phyloP scores from a whole-genome alignment of 1,139 yeast species.

The Magnusiomyces tetraspermus region DNA sequence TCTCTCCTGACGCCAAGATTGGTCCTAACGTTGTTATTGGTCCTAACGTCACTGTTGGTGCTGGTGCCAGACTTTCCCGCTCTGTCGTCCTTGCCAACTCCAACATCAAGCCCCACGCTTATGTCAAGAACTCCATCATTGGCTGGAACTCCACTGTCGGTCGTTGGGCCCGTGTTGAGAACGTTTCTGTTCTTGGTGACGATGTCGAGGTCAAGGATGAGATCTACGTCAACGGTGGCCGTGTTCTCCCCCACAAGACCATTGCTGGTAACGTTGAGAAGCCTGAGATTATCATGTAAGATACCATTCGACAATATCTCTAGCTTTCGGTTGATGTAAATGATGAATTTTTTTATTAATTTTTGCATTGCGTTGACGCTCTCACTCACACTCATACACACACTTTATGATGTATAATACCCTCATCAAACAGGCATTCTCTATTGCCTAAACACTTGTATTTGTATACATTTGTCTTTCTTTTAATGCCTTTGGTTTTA shows the following conservation, averaged over 20 bases:
- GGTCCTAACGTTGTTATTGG: slow-evolving; percentile 99
- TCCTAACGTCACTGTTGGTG: slow-evolving; percentile 92
- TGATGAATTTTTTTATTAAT: not conserved
- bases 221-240: slow-evolving; percentile 97
- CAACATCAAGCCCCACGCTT: slow-evolving; percentile 90
- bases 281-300: slow-evolving; percentile 92
- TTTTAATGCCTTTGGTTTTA: too few species aligned
- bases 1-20: slow-evolving; percentile 86
- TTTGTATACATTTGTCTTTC: too few species aligned
- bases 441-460: too few species aligned
- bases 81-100: slow-evolving; percentile 90
- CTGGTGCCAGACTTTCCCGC: slow-evolving; percentile 97
- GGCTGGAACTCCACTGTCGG: slow-evolving; percentile 99
- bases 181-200: slow-evolving; percentile 96
- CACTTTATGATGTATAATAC: too few species aligned
- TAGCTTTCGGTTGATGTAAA: too few species aligned
- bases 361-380: not conserved
- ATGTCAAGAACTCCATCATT: slow-evolving; percentile 94
- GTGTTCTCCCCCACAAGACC: slow-evolving; percentile 96
- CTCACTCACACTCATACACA: too few species aligned
- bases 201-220: slow-evolving; percentile 98
- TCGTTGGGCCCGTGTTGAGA: slow-evolving; percentile 98
- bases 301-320: too few species aligned
- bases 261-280: slow-evolving; percentile 93
- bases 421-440: too few species aligned